Evolutionary conservation across 75 land plant genomes (phyloP), one percentile per base, ranked within the genome.

Genomic region (Larix kaempferi): DNA sequence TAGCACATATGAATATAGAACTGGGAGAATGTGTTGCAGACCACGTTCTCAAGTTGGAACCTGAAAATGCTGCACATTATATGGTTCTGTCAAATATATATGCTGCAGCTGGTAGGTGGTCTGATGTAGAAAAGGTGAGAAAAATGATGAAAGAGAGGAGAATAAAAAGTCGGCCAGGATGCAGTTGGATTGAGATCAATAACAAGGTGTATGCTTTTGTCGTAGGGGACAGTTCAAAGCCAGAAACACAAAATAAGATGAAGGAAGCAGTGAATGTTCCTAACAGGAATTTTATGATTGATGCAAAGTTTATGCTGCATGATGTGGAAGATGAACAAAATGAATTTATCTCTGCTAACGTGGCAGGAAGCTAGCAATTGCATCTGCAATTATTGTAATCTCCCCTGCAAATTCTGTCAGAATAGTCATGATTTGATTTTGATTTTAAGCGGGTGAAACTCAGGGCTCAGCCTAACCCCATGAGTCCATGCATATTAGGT

Each of bases 11-110:
- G 55, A 39, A 59, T 79, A 56, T 82, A 33, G 75, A 63, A 5
- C 21, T 81, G 17, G 84, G 75, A 37, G 58, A 71, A 56, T 61
- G 19, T 23, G 74, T 63, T 33, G 82, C 82, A 57, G 41, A 82
- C 16, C 75, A 78, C 4, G 25, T 82, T 56, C 15, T 82, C 21
- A 23, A 72, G 74, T 6, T 76, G 80, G 59, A 80, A 7, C 17
- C 65, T 13, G 65, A 61, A 61, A 57, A 80, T 64, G 64, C 82
- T 33, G 66, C 66, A 26, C 66, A 71, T 23, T 76, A 55, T 59
- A 67, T 80, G 65, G 17, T 60, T 39, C 80, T 80, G 5, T 77
- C 82, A 22, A 80, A 77, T 44, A 80, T 80, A 19, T 79, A 76
- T 29, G 60, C 80, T 15, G 21, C 77, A 29, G 59, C 78, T 76